phyloP scores from a whole-genome alignment of 2,329 filamentous ascomycete genomes.

The Paraphaeosphaeria minitans region DNA sequence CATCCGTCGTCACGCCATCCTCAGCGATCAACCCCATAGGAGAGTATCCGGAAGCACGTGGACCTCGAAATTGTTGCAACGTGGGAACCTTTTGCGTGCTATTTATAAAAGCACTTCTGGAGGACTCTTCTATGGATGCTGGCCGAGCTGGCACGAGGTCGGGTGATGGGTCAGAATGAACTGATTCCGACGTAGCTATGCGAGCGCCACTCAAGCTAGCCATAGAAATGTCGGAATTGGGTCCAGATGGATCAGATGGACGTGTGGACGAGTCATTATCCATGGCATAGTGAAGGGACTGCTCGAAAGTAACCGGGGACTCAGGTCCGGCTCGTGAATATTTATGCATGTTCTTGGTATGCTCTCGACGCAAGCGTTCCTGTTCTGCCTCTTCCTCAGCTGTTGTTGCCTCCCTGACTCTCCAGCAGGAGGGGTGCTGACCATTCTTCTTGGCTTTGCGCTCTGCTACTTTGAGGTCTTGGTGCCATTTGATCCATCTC shows the following conservation, averaged over 20 bases:
- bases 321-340: constrained; percentile 19
- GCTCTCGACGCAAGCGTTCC: constrained; percentile 43
- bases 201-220: constrained; percentile 26
- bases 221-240: constrained; percentile 25
- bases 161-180: constrained; percentile 12
- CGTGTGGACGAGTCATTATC: constrained; percentile 21
- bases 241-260: constrained; percentile 23
- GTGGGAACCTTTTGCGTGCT: constrained; percentile 50
- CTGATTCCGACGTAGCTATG: constrained; percentile 21
- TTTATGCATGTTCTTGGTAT: constrained; percentile 41
- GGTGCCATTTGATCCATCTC: constrained; percentile 77
- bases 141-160: constrained; percentile 11
- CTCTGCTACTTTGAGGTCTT: constrained; percentile 70
- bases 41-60: constrained; percentile 11
- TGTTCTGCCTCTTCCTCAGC: constrained; percentile 38
- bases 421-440: constrained; percentile 35
- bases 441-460: constrained; percentile 47
- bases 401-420: constrained; percentile 24
- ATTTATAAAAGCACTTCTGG: constrained; percentile 50
- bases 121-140: constrained; percentile 36
- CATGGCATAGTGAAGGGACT: constrained; percentile 19
- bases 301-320: constrained; percentile 32
- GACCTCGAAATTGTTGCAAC: constrained; percentile 25
- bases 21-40: constrained; percentile 18
- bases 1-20: constrained; percentile 34